Evolutionary conservation across 2,329 filamentous ascomycete species (phyloP).

Genomic region (Rhinocladiella similis): DNA sequence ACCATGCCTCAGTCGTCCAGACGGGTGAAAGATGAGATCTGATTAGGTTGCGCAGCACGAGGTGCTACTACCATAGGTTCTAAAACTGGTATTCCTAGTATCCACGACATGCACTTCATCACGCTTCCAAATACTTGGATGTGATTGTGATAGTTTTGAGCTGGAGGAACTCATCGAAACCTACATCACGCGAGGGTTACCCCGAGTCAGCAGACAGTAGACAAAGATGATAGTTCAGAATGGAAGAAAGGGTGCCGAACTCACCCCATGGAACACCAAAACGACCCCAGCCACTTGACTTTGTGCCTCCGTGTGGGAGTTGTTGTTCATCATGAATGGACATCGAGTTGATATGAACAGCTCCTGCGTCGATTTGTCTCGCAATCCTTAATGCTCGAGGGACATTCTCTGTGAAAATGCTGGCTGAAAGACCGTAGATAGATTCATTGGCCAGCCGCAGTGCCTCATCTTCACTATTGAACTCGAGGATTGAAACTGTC

Average conservation of each 20-base stretch:
- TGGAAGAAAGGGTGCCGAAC: too few species aligned
- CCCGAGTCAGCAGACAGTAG: too few species aligned
- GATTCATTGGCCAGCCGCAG: conserved; percentile 40
- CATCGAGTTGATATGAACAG: conserved; percentile 58
- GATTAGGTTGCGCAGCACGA: too few species aligned
- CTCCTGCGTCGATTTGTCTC: conserved; percentile 55
- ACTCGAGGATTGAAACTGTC: conserved; percentile 39
- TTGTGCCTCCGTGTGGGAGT: conserved; percentile 70
- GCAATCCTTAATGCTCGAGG: conserved; percentile 53
- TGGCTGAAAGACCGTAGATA: conserved; percentile 42
- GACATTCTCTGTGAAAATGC: conserved; percentile 41
- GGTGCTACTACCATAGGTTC: not conserved
- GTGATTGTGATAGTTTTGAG: conserved; percentile 58
- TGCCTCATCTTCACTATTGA: conserved; percentile 40
- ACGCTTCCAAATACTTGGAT: not conserved
- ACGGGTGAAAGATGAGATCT: too few species aligned
- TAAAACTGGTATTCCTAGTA: not conserved
- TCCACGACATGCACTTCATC: not conserved
- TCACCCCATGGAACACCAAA: conserved; percentile 54
- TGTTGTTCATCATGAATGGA: conserved; percentile 39
- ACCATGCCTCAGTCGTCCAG: too few species aligned
- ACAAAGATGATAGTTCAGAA: too few species aligned
- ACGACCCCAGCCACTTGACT: conserved; percentile 68
- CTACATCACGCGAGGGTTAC: too few species aligned
- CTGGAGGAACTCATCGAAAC: conserved; percentile 60